Evolutionary conservation across 495 filamentous ascomycete genomes (phyloP).

Genomic region (Aspergillus cavernicola): DNA sequence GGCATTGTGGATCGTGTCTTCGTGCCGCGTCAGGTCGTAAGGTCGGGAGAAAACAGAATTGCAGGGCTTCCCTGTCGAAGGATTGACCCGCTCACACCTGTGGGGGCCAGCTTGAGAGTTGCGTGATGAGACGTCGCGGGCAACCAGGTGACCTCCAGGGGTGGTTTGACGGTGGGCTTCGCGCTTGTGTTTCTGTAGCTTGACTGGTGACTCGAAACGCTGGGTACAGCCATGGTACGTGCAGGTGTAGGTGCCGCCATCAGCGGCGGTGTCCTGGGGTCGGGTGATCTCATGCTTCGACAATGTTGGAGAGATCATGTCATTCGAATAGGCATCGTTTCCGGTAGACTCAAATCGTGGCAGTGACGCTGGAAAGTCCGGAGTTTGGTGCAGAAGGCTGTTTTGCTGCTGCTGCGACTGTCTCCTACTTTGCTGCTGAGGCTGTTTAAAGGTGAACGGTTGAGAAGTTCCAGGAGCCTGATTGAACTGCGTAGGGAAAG

Average conservation of each 20-base stretch:
- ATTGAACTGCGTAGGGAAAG: constrained; percentile 36
- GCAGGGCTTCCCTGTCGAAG: constrained; percentile 93
- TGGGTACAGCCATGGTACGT: constrained; percentile 86
- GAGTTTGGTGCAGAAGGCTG: constrained; percentile 42
- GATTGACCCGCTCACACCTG: constrained; percentile 88
- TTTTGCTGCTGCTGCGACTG: constrained; percentile 34
- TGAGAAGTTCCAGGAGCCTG: constrained; percentile 27
- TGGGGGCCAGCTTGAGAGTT: constrained; percentile 87
- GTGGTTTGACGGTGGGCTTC: constrained; percentile 77
- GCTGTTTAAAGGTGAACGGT: constrained; percentile 42
- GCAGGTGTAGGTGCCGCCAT: constrained; percentile 89
- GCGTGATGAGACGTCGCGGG: constrained; percentile 52
- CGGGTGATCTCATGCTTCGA: constrained; percentile 35
- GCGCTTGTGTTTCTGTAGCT: constrained; percentile 92
- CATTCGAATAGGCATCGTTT: constrained; percentile 43
- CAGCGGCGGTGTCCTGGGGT: constrained; percentile 63
- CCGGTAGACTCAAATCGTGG: constrained; percentile 62
- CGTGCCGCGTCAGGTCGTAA: constrained; percentile 95
- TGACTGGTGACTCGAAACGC: constrained; percentile 80
- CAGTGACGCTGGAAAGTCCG: constrained; percentile 60
- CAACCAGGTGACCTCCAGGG: constrained; percentile 39
- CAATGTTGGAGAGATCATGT: constrained; percentile 27
- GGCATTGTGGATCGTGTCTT: constrained; percentile 96
- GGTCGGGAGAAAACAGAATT: constrained; percentile 95
- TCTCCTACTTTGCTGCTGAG: constrained; percentile 53